These are phyloP conservation scores for Wickerhamomyces strasburgensis DNA, from an alignment of 805 yeast species.

Conservation along the genomic window DNA sequence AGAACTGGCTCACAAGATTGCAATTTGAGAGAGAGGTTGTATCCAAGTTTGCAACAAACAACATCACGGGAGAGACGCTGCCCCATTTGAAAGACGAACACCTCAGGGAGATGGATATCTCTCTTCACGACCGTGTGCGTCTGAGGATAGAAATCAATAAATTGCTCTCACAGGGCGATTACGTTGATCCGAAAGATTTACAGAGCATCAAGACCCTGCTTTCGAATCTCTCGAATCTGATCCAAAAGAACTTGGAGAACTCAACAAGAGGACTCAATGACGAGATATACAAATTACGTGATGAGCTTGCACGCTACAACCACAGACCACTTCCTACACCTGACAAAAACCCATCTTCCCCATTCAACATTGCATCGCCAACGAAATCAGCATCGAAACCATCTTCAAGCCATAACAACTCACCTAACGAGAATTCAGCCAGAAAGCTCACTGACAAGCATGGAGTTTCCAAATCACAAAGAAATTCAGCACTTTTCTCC, in stretches of 20 bases:
- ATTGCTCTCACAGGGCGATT: slow-evolving; percentile 29
- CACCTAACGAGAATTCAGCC: slow-evolving; percentile 2
- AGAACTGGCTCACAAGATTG: slow-evolving; percentile 20
- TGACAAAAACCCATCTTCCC: slow-evolving; percentile 20
- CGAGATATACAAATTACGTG: slow-evolving; percentile 14
- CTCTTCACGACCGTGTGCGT: slow-evolving; percentile 49
- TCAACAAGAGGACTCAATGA: slow-evolving; percentile 8
- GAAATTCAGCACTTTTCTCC: slow-evolving; percentile 12
- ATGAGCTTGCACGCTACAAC: slow-evolving; percentile 11
- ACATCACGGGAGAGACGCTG: slow-evolving; percentile 68
- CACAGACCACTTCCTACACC: slow-evolving; percentile 24
- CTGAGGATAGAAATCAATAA: slow-evolving; percentile 58
- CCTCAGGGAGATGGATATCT: slow-evolving; percentile 66
- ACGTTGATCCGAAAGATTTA: slow-evolving; percentile 9
- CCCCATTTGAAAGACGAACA: slow-evolving; percentile 66
- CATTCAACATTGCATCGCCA: slow-evolving; percentile 28
- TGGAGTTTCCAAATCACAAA: slow-evolving; percentile 6
- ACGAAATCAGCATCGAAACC: slow-evolving; percentile 16
- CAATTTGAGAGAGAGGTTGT: slow-evolving; percentile 16
- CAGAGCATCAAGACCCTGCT: slow-evolving; percentile 10
- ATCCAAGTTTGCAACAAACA: slow-evolving; percentile 44
- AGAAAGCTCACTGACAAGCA: neutral
- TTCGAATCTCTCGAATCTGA: slow-evolving; percentile 11
- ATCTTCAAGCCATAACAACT: slow-evolving; percentile 1
- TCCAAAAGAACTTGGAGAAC: slow-evolving; percentile 13